Conservation (phyloP, 2,329 filamentous ascomycete genomes). For the Alternaria rosae region DNA sequence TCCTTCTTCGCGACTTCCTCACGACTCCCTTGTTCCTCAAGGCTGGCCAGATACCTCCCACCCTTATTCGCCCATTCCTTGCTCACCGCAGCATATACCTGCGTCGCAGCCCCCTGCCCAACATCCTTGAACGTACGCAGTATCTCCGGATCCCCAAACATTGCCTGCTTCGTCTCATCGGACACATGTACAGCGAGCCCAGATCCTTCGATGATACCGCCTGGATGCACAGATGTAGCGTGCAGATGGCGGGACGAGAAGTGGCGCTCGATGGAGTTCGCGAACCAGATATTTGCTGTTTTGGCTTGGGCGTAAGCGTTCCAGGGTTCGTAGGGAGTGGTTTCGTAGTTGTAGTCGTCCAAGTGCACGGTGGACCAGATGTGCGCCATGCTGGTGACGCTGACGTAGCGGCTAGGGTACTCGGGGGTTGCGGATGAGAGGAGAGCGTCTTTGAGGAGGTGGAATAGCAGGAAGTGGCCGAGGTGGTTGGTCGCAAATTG, state of each 20-base stretch:
- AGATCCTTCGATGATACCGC: neutral
- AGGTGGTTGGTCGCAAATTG: constrained; percentile 57
- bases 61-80: neutral
- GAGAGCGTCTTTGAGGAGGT: constrained; percentile 57
- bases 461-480: constrained; percentile 59
- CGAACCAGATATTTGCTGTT: neutral
- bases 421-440: constrained; percentile 47
- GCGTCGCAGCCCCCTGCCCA: neutral
- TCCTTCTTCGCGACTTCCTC: neutral
- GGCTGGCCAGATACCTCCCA: neutral
- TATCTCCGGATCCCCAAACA: neutral
- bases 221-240: neutral
- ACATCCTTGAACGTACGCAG: neutral
- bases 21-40: neutral
- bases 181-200: neutral
- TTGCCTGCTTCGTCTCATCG: neutral
- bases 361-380: neutral
- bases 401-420: neutral
- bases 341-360: neutral
- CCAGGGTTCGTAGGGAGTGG: neutral
- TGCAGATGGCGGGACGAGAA: neutral
- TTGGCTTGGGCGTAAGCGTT: neutral
- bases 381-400: neutral
- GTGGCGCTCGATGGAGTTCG: neutral
- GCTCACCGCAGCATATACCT: neutral